These are phyloP conservation scores for Glonium stellatum DNA, from an alignment of 495 filamentous ascomycete genomes.

Conservation along the genomic window DNA sequence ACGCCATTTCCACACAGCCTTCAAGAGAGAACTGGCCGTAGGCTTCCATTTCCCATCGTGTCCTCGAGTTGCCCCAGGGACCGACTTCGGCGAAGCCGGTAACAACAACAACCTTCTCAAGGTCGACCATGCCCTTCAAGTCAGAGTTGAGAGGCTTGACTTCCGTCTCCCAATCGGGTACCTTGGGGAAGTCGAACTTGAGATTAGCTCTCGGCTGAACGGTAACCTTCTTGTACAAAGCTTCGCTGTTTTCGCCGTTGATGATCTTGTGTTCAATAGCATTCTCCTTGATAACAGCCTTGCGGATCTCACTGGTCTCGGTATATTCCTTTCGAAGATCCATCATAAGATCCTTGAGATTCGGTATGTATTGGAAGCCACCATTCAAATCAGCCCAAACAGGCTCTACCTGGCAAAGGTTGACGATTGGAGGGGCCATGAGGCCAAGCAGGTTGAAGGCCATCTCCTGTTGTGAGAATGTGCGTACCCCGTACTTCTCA, in stretches of 20 bases:
- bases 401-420: constrained; percentile 91
- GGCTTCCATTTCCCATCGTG: constrained; percentile 98
- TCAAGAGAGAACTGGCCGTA: constrained; percentile 94
- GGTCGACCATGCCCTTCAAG: constrained; percentile 95
- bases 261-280: constrained; percentile 96
- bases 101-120: constrained; percentile 95
- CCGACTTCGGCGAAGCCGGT: constrained; percentile 95
- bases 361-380: constrained; percentile 92
- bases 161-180: constrained; percentile 87
- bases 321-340: constrained; percentile 82
- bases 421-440: constrained; percentile 89
- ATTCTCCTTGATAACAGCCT: constrained; percentile 90
- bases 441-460: constrained; percentile 96
- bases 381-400: constrained; percentile 97
- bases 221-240: constrained; percentile 86
- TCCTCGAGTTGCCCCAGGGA: constrained; percentile 96
- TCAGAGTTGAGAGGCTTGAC: constrained; percentile 78
- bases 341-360: constrained; percentile 91
- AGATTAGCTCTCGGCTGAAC: constrained; percentile 95
- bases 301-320: constrained; percentile 88
- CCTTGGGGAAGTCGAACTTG: constrained; percentile 85
- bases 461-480: constrained; percentile 99
- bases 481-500: constrained; percentile 91
- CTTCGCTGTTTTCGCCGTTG: constrained; percentile 87
- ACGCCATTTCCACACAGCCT: constrained; percentile 98